Percentiles rank a stretch among this genome's conserved stretches.
These are phyloP conservation scores for Scleroderma bovista DNA, from an alignment of 768 basidiomycete species.

Conservation along the genomic window DNA sequence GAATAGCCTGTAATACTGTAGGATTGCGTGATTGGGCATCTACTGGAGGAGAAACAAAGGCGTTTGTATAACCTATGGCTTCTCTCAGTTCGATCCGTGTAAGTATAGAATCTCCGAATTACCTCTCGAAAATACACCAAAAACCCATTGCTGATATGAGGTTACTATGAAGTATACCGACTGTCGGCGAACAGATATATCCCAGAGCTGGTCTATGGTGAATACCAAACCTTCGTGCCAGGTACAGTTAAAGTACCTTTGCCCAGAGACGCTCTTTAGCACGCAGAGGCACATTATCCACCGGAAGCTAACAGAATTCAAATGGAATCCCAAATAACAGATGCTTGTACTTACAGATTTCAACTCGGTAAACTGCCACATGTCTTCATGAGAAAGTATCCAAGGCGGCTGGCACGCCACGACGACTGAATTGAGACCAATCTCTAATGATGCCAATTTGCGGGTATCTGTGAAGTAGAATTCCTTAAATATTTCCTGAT, in stretches of 20 bases:
- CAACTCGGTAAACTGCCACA: constrained; percentile 47
- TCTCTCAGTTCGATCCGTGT: not conserved
- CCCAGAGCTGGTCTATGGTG: constrained; percentile 36
- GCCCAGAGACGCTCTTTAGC: constrained; percentile 56
- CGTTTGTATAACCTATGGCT: constrained; percentile 46
- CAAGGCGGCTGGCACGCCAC: constrained; percentile 60
- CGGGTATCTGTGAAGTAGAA: constrained; percentile 38
- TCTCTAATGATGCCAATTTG: constrained; percentile 17
- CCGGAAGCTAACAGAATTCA: constrained; percentile 19
- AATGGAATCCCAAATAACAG: not conserved
- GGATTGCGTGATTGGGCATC: constrained; percentile 37
- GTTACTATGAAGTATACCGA: constrained; percentile 55
- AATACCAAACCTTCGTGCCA: constrained; percentile 2
- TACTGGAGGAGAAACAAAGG: constrained; percentile 45
- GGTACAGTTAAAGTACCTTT: constrained; percentile 36
- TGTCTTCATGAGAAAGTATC: constrained; percentile 49
- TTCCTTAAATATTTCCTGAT: constrained; percentile 39
- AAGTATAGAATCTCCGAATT: not conserved
- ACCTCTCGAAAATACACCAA: constrained; percentile 58
- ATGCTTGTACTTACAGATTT: constrained; percentile 16
- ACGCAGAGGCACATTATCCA: constrained; percentile 35
- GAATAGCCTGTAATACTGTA: constrained; percentile 45
- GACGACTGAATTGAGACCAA: constrained; percentile 34
- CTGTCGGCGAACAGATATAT: constrained; percentile 43
- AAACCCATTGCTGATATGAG: constrained; percentile 56